phyloP scores from a whole-genome alignment of 2,329 filamentous ascomycete genomes.

The Monosporascus sp. region DNA sequence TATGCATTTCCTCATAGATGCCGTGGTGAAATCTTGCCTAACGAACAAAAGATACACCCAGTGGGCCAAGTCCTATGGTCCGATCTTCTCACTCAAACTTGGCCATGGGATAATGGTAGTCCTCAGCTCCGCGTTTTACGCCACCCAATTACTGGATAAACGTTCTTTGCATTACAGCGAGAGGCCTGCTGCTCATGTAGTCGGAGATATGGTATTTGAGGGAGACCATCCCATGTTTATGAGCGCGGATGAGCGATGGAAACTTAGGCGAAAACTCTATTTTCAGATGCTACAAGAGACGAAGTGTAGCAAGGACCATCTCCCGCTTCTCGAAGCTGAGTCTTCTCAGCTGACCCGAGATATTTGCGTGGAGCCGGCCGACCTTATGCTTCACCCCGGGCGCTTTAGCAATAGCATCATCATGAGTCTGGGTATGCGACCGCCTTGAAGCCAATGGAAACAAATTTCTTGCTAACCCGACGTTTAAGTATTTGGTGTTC shows the following conservation, averaged over 20 bases:
- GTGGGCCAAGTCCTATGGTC: conserved; percentile 38
- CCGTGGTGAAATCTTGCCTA: too few relatives aligned
- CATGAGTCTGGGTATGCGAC: conserved; percentile 30
- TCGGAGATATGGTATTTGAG: conserved; percentile 37
- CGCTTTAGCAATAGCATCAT: conserved; percentile 44
- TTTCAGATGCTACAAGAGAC: conserved; percentile 41
- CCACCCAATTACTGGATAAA: conserved; percentile 37
- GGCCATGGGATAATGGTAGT: conserved; percentile 31
- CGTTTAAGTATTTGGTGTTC: too few relatives aligned
- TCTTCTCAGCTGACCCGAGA: conserved; percentile 42
- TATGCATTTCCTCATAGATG: too few relatives aligned
- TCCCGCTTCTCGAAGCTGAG: conserved; percentile 40
- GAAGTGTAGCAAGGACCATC: conserved; percentile 37
- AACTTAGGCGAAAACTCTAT: conserved; percentile 37
- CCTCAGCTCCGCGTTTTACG: neutral
- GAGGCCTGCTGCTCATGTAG: conserved; percentile 35
- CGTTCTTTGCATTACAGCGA: conserved; percentile 37
- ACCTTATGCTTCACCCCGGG: conserved; percentile 41
- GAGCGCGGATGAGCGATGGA: conserved; percentile 40
- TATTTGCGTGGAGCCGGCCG: conserved; percentile 31
- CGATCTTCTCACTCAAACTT: conserved; percentile 37
- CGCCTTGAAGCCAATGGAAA: too few relatives aligned
- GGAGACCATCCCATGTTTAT: conserved; percentile 39
- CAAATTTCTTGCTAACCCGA: neutral
- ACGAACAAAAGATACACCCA: conserved; percentile 38